phyloP scores from a whole-genome alignment of 148 eudicot species.

The Drosera capensis region DNA sequence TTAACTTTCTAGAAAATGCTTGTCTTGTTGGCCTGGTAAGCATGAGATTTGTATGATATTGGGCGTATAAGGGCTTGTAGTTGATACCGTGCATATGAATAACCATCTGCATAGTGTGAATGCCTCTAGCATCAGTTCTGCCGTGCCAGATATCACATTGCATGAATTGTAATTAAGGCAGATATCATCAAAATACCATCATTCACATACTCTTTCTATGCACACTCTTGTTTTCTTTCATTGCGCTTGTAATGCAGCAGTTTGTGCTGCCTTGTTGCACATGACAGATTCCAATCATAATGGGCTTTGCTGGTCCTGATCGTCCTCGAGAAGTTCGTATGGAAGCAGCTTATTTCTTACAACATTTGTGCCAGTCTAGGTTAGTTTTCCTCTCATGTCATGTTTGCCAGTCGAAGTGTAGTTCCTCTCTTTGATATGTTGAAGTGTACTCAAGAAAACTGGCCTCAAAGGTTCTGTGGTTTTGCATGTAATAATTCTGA shows the following conservation, averaged over 20 bases:
- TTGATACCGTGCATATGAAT: neutral
- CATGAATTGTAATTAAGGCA: no score
- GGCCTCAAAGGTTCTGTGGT: no score
- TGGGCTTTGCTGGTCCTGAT: slow-evolving; percentile 83
- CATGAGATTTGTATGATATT: slow-evolving; percentile 4
- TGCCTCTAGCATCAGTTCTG: no score
- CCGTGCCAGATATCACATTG: no score
- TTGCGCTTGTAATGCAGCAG: neutral
- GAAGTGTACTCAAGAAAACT: no score
- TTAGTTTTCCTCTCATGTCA: slow-evolving; percentile 89
- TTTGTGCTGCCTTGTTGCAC: neutral
- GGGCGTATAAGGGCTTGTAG: neutral
- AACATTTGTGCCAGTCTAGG: slow-evolving; percentile 98
- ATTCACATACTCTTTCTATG: no score
- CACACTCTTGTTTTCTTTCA: neutral
- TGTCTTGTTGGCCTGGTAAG: slow-evolving; percentile 96
- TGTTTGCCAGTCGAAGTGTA: slow-evolving; percentile 85
- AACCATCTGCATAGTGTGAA: no score
- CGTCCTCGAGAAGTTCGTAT: slow-evolving; percentile 88
- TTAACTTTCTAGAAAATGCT: slow-evolving; percentile 89
- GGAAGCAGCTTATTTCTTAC: slow-evolving; percentile 95
- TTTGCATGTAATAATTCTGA: no score
- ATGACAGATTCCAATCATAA: slow-evolving; percentile 70
- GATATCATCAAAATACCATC: no score
- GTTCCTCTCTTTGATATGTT: slow-evolving; percentile 4